Percentiles rank a stretch among this genome's conserved stretches.
Evolutionary conservation across 2,329 filamentous ascomycete genomes (phyloP).

Genomic region (Ceratocystis smalleyi): DNA sequence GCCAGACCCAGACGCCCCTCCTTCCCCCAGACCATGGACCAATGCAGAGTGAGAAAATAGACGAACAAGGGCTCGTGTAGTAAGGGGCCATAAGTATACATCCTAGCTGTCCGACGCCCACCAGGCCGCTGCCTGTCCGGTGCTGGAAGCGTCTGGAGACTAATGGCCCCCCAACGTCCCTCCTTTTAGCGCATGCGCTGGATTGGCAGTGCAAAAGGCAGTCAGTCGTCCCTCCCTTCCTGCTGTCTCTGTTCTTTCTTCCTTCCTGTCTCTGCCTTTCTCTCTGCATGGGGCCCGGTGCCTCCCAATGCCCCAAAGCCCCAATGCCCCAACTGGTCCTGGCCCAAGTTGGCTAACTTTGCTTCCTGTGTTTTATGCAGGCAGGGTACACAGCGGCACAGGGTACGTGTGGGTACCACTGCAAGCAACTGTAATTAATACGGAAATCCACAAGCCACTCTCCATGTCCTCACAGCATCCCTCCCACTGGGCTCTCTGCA

Average conservation of each 20-base stretch:
- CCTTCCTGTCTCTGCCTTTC: neutral
- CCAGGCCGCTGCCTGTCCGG: neutral
- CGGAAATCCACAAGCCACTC: too few relatives aligned
- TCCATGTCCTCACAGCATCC: too few relatives aligned
- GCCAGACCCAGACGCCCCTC: neutral
- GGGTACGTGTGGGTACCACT: neutral
- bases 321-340: too few relatives aligned
- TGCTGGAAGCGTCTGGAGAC: neutral
- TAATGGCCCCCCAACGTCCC: neutral
- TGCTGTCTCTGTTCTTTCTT: neutral
- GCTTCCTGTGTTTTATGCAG: neutral
- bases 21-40: neutral
- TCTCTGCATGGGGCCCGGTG: neutral
- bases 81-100: neutral
- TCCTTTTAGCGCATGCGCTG: neutral
- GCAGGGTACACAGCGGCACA: neutral
- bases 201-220: neutral
- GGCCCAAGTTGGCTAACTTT: too few relatives aligned
- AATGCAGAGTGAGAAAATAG: conserved; percentile 1
- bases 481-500: too few relatives aligned
- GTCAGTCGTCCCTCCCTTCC: neutral
- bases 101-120: too few relatives aligned
- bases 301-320: too few relatives aligned
- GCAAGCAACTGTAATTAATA: neutral
- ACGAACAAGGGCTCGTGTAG: neutral